Evolutionary conservation across 108 stramenopile species (phyloP), one percentile per base, ranked within the genome.

Genomic region (Conticribra guillardii): DNA sequence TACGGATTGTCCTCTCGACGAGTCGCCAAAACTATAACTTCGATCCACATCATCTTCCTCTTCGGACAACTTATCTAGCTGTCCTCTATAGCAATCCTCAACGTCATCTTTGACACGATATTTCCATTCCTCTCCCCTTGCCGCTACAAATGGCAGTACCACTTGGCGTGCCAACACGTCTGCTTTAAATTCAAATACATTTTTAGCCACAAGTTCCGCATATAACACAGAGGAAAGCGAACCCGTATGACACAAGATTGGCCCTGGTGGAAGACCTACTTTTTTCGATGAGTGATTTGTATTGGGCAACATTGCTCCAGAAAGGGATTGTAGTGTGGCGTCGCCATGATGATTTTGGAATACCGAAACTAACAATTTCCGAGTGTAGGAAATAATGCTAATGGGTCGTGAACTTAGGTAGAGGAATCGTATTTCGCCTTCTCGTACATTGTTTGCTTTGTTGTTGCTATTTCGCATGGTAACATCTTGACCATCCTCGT

Each of bases 331-430:
- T 11, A 11, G 11, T 11, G 37, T 9, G 5, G 11, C 37, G 11
- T 41, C 11, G 1, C 32, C 59, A 0, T 60, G 34, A 28, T 60
- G 33, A 54, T 50, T 31, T 52, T 83, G 82, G 28, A 60, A 62
- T 14, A 83, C 24, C 1, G 49, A 51, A 2, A 59, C 30, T 16
- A 93, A 54, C 18, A 93, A 79, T 53, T 87, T 84, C 45, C 94
- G 79, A 2, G 94, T 95, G 34, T 76, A 67, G 14, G 59, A 60
- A 5, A 87, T 83, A 32, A 86, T 53, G n/a, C 46, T 50, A 4
- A 95, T 82, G 1, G 94, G 94, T 22, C 94, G 76, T 16, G 86
- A 83, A 9, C 85, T 87, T 28, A 95, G 69, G 62, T 95, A 95
- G 11, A 95, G 60, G 29, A 90, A 74, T 59, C 86, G 64, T 33